phyloP scores from a whole-genome alignment of 2,329 filamentous ascomycete genomes.

The Colletotrichum melonis region DNA sequence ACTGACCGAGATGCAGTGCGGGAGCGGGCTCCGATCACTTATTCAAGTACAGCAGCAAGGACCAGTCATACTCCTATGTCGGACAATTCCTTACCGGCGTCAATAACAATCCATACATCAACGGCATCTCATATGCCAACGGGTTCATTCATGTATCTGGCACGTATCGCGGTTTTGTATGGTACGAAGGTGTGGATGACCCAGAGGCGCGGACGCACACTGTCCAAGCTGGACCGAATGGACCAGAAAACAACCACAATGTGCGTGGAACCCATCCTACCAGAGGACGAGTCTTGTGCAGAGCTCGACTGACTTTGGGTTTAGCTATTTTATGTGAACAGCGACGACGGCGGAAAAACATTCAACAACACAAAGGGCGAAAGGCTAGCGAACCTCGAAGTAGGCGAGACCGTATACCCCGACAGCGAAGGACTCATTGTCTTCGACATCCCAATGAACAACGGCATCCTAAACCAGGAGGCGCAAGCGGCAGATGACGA shows the following conservation, averaged over 20 bases:
- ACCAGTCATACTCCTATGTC: constrained; percentile 20
- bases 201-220: constrained; percentile 25
- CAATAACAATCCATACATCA: constrained; percentile 30
- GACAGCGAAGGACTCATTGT: constrained; percentile 28
- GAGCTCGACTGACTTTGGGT: background rate
- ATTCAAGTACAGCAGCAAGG: constrained; percentile 20
- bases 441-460: constrained; percentile 31
- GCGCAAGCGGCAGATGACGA: constrained; percentile 25
- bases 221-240: constrained; percentile 29
- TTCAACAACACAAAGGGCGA: constrained; percentile 22
- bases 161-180: constrained; percentile 32
- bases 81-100: constrained; percentile 33
- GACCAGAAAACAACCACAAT: constrained; percentile 31
- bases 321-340: constrained; percentile 29
- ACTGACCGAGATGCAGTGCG: constrained; percentile 15
- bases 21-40: constrained; percentile 31
- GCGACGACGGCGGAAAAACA: constrained; percentile 18
- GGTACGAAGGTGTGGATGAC: constrained; percentile 33
- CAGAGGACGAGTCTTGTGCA: background rate
- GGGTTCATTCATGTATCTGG: constrained; percentile 30
- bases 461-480: constrained; percentile 31
- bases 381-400: constrained; percentile 22
- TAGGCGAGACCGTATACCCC: constrained; percentile 29
- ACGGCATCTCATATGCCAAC: constrained; percentile 31
- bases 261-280: background rate